Evolutionary conservation across 2,329 filamentous ascomycete genomes (phyloP), one percentile per base, ranked within the genome.

Genomic region (Pyricularia pennisetigena): DNA sequence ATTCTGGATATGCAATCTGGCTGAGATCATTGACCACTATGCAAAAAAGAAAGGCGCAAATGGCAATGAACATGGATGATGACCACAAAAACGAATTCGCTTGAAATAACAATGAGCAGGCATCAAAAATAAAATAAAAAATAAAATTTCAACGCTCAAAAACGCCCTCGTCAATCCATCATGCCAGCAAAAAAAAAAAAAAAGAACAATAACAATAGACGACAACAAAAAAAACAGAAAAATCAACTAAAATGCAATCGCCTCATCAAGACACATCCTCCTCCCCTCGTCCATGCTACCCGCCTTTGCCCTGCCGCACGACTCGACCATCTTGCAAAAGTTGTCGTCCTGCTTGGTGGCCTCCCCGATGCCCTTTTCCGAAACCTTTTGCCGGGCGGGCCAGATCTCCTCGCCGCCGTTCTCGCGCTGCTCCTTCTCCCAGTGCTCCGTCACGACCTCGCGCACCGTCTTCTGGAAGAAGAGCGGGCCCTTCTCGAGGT

Each of bases 401-500:
- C 68, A 69, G 41, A 78, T 77, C 66, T 76, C 74, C 5, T 67
- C 63, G 0, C 72, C 74, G 24, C 68, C 70, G 9, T 69, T 67
- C 41, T 68, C 69, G 10, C 59, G 23, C 32, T 72, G 72, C 65
- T 74, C 71, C 12, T 71, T 65, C 26, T 73, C 69, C 26, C 73
- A 70, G 69, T 77, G 75, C 30, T 68, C 70, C 63, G 70, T 75
- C 30, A 77, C 72, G 26, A 72, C 70, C 20, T 73, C 69, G 12
- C 74, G 69, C 20, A 73, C 72, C 8, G 71, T 65, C 24, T 73
- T 73, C 66, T 77, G 75, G 68, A 76, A 86, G 75, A 81, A 85
- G 0, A 87, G 76, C 0, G 85, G 84, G 0, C 85, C 84, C 74
- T 87, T 84, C 75, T 90, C 87, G 75, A 84, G 82, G 66, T 80